Percentiles rank a stretch among this genome's conserved stretches.
These are phyloP conservation scores for Pseudocercospora macadamiae DNA, from an alignment of 2,329 filamentous ascomycete species.

Conservation along the genomic window DNA sequence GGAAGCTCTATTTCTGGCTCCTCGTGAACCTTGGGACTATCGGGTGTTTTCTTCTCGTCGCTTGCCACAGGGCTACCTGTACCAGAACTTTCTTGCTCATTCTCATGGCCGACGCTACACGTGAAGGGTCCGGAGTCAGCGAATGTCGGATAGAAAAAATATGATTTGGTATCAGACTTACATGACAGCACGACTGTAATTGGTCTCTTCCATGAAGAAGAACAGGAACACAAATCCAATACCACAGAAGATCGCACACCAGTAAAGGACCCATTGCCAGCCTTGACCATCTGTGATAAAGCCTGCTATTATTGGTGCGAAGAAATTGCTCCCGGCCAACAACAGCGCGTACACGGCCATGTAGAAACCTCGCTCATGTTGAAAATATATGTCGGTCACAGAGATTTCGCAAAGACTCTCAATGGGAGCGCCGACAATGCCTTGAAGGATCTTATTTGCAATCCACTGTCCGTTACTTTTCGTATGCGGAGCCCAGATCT, in stretches of 20 bases:
- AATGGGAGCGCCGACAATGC: slow-evolving; percentile 54
- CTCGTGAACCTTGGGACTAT: background rate
- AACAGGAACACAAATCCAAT: slow-evolving; percentile 56
- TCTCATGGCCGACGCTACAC: slow-evolving; percentile 3
- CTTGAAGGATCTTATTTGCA: slow-evolving; percentile 49
- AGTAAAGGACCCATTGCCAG: slow-evolving; percentile 53
- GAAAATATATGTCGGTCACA: slow-evolving; percentile 37
- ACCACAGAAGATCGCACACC: slow-evolving; percentile 56
- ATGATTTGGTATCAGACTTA: too few relatives aligned
- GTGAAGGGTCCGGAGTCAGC: too few relatives aligned
- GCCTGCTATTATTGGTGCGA: slow-evolving; percentile 51
- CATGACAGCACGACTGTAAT: slow-evolving; percentile 43
- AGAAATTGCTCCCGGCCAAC: slow-evolving; percentile 31
- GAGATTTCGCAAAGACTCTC: slow-evolving; percentile 50
- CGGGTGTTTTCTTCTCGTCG: slow-evolving; percentile 3
- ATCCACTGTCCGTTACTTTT: slow-evolving; percentile 52
- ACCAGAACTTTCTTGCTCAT: background rate
- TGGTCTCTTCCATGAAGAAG: slow-evolving; percentile 65
- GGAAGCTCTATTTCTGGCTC: slow-evolving; percentile 15
- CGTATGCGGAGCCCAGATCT: slow-evolving; percentile 51
- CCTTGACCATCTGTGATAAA: slow-evolving; percentile 54
- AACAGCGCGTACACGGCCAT: slow-evolving; percentile 34
- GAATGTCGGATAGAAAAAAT: too few relatives aligned
- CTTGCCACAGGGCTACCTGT: background rate
- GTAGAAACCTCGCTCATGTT: slow-evolving; percentile 36